These are phyloP conservation scores for Lactarius indigo DNA, from an alignment of 768 basidiomycete species.

Conservation along the genomic window DNA sequence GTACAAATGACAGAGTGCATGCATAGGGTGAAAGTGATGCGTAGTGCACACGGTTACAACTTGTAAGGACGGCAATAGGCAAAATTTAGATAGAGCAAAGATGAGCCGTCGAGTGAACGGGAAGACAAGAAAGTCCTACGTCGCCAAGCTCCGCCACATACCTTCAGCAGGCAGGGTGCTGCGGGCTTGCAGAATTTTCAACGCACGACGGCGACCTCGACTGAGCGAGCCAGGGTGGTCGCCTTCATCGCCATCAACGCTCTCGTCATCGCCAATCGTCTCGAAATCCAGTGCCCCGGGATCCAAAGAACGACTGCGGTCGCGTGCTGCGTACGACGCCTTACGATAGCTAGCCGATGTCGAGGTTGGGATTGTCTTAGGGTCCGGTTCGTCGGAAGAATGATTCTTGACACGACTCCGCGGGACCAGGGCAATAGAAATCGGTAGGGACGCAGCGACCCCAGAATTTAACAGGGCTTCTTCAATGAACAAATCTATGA, in stretches of 20 bases:
- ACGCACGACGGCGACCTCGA: slow-evolving; percentile 55
- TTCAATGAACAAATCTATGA: not conserved
- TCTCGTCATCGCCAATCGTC: slow-evolving; percentile 45
- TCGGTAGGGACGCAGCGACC: slow-evolving; percentile 58
- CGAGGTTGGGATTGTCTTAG: slow-evolving; percentile 31
- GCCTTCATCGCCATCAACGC: slow-evolving; percentile 29
- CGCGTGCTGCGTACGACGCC: slow-evolving; percentile 65
- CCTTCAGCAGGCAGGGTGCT: slow-evolving; percentile 65
- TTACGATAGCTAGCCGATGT: slow-evolving; percentile 38
- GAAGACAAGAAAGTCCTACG: slow-evolving; percentile 25
- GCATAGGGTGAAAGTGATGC: not conserved
- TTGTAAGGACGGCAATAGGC: slow-evolving; percentile 26
- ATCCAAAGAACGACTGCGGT: slow-evolving; percentile 59
- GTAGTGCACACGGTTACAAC: slow-evolving; percentile 12
- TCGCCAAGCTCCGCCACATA: slow-evolving; percentile 80
- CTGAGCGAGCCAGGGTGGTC: slow-evolving; percentile 36
- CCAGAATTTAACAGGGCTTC: slow-evolving; percentile 1
- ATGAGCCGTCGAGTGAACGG: slow-evolving; percentile 8
- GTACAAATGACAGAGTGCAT: slow-evolving; percentile 9
- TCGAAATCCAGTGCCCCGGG: slow-evolving; percentile 67
- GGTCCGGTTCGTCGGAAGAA: not conserved
- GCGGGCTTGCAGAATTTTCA: slow-evolving; percentile 67
- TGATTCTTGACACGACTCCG: slow-evolving; percentile 15
- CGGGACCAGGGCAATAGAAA: slow-evolving; percentile 47
- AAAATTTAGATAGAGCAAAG: slow-evolving; percentile 34